Base-by-base conservation (phyloP, 805 yeast species). In the Tetrapisispora namnaoensis region DNA sequence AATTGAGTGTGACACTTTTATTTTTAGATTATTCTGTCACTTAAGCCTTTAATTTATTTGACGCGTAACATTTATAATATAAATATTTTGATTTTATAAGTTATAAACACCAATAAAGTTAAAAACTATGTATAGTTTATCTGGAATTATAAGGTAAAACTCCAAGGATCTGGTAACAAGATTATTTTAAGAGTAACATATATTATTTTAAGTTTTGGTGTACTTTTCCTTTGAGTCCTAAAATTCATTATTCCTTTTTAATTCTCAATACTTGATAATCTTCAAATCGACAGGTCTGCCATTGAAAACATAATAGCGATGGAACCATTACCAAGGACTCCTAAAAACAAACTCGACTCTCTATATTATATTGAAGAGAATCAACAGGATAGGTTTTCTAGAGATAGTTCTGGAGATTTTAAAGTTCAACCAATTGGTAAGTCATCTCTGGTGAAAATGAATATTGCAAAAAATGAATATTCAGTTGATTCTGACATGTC, bases 341-440 rank as follows among this genome's bases (percentile, higher is more conserved):
- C 53, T 17, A 47, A 46, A 4, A 52, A 49, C 20, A 46, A 38
- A 30, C 4, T 14, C 6, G 17, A 9, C 4, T 9, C 35, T 4
- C 16, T 17, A 24, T 30, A 27, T 40, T 27, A 13, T 17, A 24
- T 40, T 30, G 21, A 36, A 16, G 20, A 4, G 21, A 36, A 17
- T 4, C 21, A 36, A 36, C 21, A 4, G 20, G 28, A 38, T 21
- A 40, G 3, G 2, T 10, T 17, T n/a, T 22, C 39, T 5, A 22
- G 30, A 20, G 48, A 35, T 21, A 22, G 30, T 27, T 35, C 50
- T 18, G 42, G 42, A 6, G 49, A 48, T 44, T 36, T 49, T 37
- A 54, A 45, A 44, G 55, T 48, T 3, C 55, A 53, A 48, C 51
- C 51, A 16, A 58, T 55, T 45, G 60, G 59, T 8, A 35, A 56